phyloP scores from a whole-genome alignment of 441 rosid genomes.

The Gossypium trilobum region DNA sequence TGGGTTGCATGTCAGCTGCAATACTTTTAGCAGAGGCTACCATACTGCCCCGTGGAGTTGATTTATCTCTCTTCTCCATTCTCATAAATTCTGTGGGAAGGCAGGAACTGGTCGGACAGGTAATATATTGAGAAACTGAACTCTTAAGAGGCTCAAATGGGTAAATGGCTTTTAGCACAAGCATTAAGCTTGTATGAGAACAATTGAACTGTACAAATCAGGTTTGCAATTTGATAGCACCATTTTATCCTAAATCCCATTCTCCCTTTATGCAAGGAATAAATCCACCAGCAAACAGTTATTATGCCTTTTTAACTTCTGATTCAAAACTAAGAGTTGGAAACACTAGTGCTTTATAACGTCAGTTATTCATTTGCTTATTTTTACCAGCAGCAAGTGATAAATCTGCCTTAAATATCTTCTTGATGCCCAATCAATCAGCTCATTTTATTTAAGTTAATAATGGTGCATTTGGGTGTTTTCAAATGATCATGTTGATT shows the following conservation, averaged over 20 bases:
- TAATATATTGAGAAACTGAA: constrained; percentile 14
- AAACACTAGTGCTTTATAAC: not conserved
- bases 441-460: constrained; percentile 2
- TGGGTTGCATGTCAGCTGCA: constrained; percentile 65
- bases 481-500: constrained; percentile 5
- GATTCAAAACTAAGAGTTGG: not conserved
- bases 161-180: not conserved
- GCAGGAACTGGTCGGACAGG: constrained; percentile 62
- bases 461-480: not conserved
- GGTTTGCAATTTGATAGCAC: not conserved
- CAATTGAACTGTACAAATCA: not conserved
- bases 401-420: not conserved
- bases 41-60: constrained; percentile 45
- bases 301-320: not conserved
- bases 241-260: not conserved
- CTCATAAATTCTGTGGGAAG: constrained; percentile 57
- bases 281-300: not conserved
- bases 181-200: not conserved
- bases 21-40: constrained; percentile 81
- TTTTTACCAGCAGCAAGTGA: not conserved
- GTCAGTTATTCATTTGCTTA: not conserved
- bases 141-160: not conserved
- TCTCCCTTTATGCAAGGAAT: not conserved
- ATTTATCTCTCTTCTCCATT: constrained; percentile 67
- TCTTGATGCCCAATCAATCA: not conserved